Conservation (phyloP, 2,329 filamentous ascomycete genomes). For the Epicoccum nigrum region DNA sequence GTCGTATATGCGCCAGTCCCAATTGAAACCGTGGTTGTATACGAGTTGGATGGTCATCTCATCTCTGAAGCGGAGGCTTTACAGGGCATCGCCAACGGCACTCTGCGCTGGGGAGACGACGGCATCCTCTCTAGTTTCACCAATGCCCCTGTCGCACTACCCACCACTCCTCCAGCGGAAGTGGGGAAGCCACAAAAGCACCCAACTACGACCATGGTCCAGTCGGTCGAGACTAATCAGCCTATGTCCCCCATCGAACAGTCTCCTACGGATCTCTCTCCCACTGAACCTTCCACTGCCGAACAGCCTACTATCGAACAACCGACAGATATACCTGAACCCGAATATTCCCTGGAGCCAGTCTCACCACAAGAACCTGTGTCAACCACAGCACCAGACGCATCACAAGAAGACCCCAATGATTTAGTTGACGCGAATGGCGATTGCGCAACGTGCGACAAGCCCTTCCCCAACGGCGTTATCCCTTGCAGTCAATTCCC, state of each 20-base stretch:
- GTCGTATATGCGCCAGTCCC: conserved; percentile 59
- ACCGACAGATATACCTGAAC: no score
- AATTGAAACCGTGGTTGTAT: conserved; percentile 70
- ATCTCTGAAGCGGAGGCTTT: conserved; percentile 70
- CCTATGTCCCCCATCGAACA: not conserved
- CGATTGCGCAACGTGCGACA: conserved; percentile 60
- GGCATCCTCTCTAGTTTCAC: conserved; percentile 53
- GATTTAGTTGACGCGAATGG: conserved; percentile 31
- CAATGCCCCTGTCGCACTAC: conserved; percentile 16
- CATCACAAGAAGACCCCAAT: conserved; percentile 20
- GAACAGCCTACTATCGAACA: no score
- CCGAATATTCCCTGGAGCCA: no score
- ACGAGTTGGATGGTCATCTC: conserved; percentile 69
- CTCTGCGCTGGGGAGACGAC: conserved; percentile 67
- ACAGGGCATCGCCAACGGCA: conserved; percentile 72
- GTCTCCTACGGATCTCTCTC: conserved; percentile 18
- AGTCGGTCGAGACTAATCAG: not conserved
- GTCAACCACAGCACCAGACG: conserved; percentile 14
- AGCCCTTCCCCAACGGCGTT: conserved; percentile 76
- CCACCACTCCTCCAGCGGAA: conserved; percentile 25
- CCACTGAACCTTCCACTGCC: no score
- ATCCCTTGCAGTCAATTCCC: conserved; percentile 77
- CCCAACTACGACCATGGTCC: conserved; percentile 5
- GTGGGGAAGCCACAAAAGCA: conserved; percentile 5
- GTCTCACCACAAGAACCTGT: conserved; percentile 16